These are phyloP conservation scores for Gigaspora rosea DNA, from an alignment of 192 early-diverging fungal species.

Conservation along the genomic window DNA sequence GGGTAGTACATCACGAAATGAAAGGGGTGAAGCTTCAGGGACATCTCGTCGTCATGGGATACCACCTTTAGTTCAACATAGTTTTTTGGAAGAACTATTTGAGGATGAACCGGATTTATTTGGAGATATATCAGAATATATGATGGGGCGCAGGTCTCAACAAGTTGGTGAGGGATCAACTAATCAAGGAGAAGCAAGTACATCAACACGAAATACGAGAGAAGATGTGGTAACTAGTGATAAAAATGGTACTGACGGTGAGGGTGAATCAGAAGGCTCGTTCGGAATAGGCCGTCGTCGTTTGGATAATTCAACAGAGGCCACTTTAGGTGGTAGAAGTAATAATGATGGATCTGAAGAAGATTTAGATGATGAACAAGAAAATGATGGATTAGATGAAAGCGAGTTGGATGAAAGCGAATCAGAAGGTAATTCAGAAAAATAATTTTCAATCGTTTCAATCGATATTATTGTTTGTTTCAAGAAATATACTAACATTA, in stretches of 20 bases:
- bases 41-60: neutral
- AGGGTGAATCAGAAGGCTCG: neutral
- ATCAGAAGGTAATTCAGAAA: too few species aligned
- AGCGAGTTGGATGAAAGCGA: too few species aligned
- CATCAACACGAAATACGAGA: neutral
- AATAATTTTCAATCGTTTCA: too few species aligned
- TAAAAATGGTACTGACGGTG: neutral
- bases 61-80: neutral
- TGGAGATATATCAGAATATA: neutral
- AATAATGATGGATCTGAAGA: neutral
- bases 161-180: neutral
- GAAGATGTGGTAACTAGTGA: neutral
- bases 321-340: neutral
- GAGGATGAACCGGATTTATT: neutral
- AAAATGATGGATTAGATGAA: too few species aligned
- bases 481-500: too few species aligned
- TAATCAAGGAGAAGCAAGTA: neutral
- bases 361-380: neutral
- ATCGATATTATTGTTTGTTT: too few species aligned
- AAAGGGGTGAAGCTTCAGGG: too few species aligned
- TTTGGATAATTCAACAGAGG: neutral
- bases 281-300: neutral
- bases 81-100: neutral
- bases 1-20: too few species aligned
- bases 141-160: neutral